phyloP scores from a whole-genome alignment of 192 early-diverging fungal species.

The Coemansia sp. region DNA sequence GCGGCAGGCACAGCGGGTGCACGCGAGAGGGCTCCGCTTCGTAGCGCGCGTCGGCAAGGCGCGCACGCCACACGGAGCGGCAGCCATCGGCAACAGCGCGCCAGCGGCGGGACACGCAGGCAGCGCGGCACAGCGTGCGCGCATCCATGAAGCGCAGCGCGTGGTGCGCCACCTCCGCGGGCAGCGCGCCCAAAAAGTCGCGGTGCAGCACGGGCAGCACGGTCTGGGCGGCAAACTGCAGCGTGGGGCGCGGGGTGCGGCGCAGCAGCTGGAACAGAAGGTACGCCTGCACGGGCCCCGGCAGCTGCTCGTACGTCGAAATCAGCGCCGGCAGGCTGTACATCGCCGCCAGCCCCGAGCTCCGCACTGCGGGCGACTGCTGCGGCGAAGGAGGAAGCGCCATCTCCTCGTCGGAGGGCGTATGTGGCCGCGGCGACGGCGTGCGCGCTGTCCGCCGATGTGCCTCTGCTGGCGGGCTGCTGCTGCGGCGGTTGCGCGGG shows the following conservation, averaged over 20 bases:
- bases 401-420: constrained; percentile 8
- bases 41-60: constrained; percentile 42
- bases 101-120: constrained; percentile 85
- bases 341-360: constrained; percentile 32
- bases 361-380: constrained; percentile 39
- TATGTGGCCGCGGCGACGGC: not conserved
- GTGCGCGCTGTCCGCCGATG: not conserved
- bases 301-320: constrained; percentile 77
- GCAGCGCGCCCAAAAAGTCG: constrained; percentile 82
- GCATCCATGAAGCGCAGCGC: constrained; percentile 85
- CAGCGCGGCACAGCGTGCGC: constrained; percentile 71
- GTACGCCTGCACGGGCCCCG: constrained; percentile 78
- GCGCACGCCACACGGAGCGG: constrained; percentile 43
- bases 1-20: constrained; percentile 41
- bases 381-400: constrained; percentile 47
- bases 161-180: constrained; percentile 69
- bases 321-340: constrained; percentile 59
- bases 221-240: constrained; percentile 91
- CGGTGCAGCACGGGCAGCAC: constrained; percentile 87
- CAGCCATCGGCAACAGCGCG: constrained; percentile 72
- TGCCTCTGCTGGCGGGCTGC: constrained; percentile 1
- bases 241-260: constrained; percentile 72
- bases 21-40: constrained; percentile 19
- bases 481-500: not conserved
- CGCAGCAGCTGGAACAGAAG: constrained; percentile 87